These are phyloP conservation scores for Casaregolazyma suthepensis DNA, from an alignment of 1,139 yeast genomes.

Conservation along the genomic window DNA sequence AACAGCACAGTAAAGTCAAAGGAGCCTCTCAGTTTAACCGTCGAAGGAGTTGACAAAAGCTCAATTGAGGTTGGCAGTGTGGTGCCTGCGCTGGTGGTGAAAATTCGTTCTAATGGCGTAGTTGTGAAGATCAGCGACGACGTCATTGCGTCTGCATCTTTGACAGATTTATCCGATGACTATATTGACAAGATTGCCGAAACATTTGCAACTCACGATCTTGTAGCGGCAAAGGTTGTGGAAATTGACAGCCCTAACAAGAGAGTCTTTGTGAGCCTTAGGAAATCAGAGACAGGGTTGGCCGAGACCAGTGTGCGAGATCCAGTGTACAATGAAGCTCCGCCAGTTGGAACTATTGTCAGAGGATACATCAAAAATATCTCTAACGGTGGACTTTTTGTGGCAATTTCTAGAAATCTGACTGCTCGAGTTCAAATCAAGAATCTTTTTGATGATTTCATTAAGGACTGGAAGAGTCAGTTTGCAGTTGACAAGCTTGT, in stretches of 20 bases:
- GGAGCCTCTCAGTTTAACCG: slow-evolving; percentile 46
- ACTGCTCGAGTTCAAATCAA: slow-evolving; percentile 77
- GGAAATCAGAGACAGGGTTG: slow-evolving; percentile 34
- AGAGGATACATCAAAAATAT: slow-evolving; percentile 75
- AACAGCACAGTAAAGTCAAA: slow-evolving; percentile 50
- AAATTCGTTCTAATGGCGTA: slow-evolving; percentile 55
- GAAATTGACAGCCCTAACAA: slow-evolving; percentile 48
- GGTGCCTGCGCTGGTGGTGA: slow-evolving; percentile 62
- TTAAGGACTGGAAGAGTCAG: slow-evolving; percentile 82
- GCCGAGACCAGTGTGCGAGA: slow-evolving; percentile 43
- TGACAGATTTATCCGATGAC: slow-evolving; percentile 76
- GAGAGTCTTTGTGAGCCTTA: slow-evolving; percentile 59
- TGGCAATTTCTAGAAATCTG: slow-evolving; percentile 64
- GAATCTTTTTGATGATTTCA: slow-evolving; percentile 72
- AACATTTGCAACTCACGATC: slow-evolving; percentile 49
- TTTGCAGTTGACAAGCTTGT: slow-evolving; percentile 68
- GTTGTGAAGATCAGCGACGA: slow-evolving; percentile 61
- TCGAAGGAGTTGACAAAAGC: slow-evolving; percentile 26
- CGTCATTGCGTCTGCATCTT: slow-evolving; percentile 53
- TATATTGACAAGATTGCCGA: slow-evolving; percentile 46
- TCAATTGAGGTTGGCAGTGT: slow-evolving; percentile 55
- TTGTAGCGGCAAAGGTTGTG: slow-evolving; percentile 57
- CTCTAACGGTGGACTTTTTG: slow-evolving; percentile 72
- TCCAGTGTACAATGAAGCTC: slow-evolving; percentile 48
- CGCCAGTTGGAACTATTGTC: slow-evolving; percentile 64